Percentiles rank a stretch among this genome's conserved stretches.
Evolutionary conservation across 805 yeast genomes (phyloP).

Genomic region (Metschnikowia peoriensis): DNA sequence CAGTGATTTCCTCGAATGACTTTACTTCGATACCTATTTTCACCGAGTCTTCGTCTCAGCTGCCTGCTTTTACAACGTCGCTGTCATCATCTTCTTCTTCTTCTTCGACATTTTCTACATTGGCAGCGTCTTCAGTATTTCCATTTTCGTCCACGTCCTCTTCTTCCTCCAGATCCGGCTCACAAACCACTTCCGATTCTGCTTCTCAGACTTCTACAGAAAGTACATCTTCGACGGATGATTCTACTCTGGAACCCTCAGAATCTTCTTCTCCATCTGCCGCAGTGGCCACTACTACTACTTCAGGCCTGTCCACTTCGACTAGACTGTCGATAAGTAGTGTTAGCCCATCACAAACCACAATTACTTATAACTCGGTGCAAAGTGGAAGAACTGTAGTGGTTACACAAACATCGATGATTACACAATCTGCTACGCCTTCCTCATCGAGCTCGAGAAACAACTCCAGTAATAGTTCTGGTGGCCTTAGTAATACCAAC

Average conservation of each 20-base stretch:
- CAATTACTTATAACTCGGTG: conserved; percentile 26
- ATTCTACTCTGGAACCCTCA: background rate
- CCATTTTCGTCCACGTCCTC: background rate
- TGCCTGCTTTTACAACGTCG: background rate
- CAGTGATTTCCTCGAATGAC: background rate
- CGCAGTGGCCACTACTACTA: background rate
- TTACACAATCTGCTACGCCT: conserved; percentile 24
- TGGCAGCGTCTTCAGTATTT: background rate
- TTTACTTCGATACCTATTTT: background rate
- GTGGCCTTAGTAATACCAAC: conserved; percentile 43
- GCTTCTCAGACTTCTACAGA: background rate
- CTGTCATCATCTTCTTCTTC: background rate
- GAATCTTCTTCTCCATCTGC: background rate
- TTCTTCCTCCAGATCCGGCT: background rate
- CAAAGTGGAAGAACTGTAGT: conserved; percentile 37
- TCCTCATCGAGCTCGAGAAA: conserved; percentile 22
- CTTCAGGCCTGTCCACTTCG: background rate
- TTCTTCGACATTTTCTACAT: background rate
- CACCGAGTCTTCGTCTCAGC: background rate
- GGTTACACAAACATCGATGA: conserved; percentile 39
- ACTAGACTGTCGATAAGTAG: background rate
- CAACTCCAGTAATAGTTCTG: conserved; percentile 15
- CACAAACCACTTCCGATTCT: background rate
- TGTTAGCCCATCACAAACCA: conserved; percentile 18
- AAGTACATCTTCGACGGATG: background rate